Percentiles rank a stretch among this genome's conserved stretches.
Conservation (phyloP, 176 grass and related monocot species). For the Zea luxurians region DNA sequence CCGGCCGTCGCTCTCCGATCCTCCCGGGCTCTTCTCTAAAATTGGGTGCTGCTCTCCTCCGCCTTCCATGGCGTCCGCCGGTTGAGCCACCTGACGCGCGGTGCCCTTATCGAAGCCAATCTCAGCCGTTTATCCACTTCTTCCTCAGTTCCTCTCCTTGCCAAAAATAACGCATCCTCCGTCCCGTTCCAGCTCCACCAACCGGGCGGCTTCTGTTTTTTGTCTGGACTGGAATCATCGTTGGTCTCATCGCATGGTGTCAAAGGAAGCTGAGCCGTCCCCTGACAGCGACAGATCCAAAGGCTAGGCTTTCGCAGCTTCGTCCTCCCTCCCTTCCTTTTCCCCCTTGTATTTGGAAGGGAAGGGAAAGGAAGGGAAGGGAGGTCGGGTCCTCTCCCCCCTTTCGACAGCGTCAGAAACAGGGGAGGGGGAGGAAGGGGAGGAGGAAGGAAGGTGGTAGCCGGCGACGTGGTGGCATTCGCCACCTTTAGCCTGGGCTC, state of each 20-base stretch:
- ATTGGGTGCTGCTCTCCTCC: too few species aligned
- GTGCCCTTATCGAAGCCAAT: background rate
- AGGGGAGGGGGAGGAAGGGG: background rate
- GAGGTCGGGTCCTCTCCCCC: background rate
- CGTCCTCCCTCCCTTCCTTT: background rate
- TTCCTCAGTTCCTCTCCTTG: background rate
- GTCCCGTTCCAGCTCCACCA: too few species aligned
- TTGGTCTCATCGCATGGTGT: background rate
- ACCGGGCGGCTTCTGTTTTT: background rate
- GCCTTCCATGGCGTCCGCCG: background rate
- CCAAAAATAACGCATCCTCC: background rate
- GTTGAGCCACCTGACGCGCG: background rate
- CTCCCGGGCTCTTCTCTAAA: too few species aligned
- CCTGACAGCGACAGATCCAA: conserved; percentile 35
- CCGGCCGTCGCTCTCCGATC: too few species aligned
- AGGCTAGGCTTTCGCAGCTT: background rate
- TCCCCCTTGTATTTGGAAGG: background rate
- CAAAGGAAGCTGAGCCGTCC: background rate
- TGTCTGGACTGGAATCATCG: conserved; percentile 1
- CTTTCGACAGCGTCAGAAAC: background rate
- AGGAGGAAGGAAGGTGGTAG: conserved; percentile 37
- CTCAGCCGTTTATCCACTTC: background rate
- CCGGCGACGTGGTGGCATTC: conserved; percentile 37
- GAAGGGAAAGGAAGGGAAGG: background rate
- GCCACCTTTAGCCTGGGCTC: conserved; percentile 28